phyloP scores from a whole-genome alignment of 2,329 filamentous ascomycete species.

The Teratosphaeria nubilosa region DNA sequence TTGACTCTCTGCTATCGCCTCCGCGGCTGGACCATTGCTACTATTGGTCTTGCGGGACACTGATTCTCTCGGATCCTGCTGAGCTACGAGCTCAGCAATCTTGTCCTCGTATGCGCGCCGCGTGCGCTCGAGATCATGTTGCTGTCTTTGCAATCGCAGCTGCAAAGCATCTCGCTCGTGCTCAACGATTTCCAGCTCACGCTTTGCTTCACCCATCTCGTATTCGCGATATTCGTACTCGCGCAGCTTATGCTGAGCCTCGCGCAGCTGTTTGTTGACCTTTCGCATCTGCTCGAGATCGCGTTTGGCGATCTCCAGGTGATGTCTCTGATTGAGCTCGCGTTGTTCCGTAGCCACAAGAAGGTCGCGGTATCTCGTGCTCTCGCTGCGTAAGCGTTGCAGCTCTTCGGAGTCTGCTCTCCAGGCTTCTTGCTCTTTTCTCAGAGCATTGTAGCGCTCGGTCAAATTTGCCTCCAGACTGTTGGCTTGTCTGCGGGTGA shows the following conservation, averaged over 20 bases:
- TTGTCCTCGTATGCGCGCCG: slow-evolving; percentile 39
- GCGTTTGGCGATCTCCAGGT: slow-evolving; percentile 52
- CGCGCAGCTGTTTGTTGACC: slow-evolving; percentile 49
- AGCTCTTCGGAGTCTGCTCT: slow-evolving; percentile 52
- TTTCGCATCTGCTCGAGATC: slow-evolving; percentile 51
- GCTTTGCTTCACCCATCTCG: slow-evolving; percentile 47
- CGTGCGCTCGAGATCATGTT: slow-evolving; percentile 40
- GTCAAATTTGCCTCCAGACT: slow-evolving; percentile 53
- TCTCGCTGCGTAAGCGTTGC: slow-evolving; percentile 44
- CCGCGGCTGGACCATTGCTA: slow-evolving; percentile 8
- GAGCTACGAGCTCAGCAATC: slow-evolving; percentile 36
- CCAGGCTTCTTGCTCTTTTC: slow-evolving; percentile 26
- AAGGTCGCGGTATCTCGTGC: slow-evolving; percentile 50
- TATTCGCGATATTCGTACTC: slow-evolving; percentile 55
- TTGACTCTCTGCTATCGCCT: slow-evolving; percentile 37
- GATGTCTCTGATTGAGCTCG: slow-evolving; percentile 54
- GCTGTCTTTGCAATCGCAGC: slow-evolving; percentile 46
- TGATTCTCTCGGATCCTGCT: neutral
- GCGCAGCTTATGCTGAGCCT: slow-evolving; percentile 51
- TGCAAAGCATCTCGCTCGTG: slow-evolving; percentile 50
- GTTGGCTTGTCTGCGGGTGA: slow-evolving; percentile 55
- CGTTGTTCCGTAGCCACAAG: slow-evolving; percentile 60
- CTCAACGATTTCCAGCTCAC: slow-evolving; percentile 49
- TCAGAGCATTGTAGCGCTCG: slow-evolving; percentile 22
- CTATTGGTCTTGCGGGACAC: neutral